Conservation (phyloP, 306 rosid genomes). For the Glycyrrhiza uralensis region DNA sequence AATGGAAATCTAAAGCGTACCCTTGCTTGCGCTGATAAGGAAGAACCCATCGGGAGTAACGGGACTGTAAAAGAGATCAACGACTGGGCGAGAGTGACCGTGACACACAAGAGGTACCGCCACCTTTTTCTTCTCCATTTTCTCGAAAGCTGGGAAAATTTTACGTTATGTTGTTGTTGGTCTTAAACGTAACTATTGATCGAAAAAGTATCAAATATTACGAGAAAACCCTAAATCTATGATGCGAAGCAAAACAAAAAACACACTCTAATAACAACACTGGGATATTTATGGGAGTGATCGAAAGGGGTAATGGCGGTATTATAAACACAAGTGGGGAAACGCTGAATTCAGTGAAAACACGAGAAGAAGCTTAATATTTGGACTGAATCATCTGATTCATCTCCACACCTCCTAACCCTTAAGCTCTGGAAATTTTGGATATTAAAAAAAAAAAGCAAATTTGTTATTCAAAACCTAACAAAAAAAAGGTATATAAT, state of each 20-base stretch:
- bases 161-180: not conserved
- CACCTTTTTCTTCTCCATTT: slow-evolving; percentile 84
- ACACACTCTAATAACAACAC: not conserved
- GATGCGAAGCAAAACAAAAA: not conserved
- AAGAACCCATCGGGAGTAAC: slow-evolving; percentile 89
- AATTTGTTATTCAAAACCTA: not conserved
- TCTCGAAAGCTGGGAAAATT: not conserved
- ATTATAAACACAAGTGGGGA: slow-evolving; percentile 46
- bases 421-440: slow-evolving; percentile 49
- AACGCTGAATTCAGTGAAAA: slow-evolving; percentile 14
- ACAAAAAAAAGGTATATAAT: not conserved
- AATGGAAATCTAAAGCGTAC: slow-evolving; percentile 33
- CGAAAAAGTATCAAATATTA: not conserved
- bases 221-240: slow-evolving; percentile 39
- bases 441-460: slow-evolving; percentile 18
- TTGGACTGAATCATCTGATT: slow-evolving; percentile 37
- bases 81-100: slow-evolving; percentile 95
- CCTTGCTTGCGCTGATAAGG: slow-evolving; percentile 98
- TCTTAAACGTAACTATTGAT: not conserved
- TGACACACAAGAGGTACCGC: slow-evolving; percentile 80
- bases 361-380: not conserved
- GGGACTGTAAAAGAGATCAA: slow-evolving; percentile 89
- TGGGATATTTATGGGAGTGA: not conserved
- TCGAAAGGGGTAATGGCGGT: slow-evolving; percentile 44
- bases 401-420: slow-evolving; percentile 84